Evolutionary conservation across 2,329 filamentous ascomycete genomes (phyloP).

Genomic region (Domatiomyces globalis): DNA sequence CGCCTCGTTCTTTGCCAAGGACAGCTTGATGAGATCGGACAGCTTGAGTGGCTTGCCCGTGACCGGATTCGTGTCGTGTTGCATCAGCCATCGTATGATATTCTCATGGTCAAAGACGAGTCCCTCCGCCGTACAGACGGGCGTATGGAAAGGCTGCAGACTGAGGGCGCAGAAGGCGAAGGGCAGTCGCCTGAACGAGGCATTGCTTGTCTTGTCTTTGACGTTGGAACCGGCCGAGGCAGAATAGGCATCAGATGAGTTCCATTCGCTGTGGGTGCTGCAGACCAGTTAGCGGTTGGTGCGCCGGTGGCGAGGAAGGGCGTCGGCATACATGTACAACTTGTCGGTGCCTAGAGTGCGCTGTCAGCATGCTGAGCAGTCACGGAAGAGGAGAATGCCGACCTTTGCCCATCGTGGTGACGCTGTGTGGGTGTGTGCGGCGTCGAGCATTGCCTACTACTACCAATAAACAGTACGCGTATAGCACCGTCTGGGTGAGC

Average conservation of each 20-base stretch:
- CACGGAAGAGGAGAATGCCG: slow-evolving; percentile 15
- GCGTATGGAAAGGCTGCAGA: slow-evolving; percentile 86
- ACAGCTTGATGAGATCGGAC: slow-evolving; percentile 75
- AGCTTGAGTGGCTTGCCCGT: slow-evolving; percentile 64
- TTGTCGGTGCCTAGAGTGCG: slow-evolving; percentile 33
- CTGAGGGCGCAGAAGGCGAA: slow-evolving; percentile 98
- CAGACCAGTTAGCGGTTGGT: slow-evolving; percentile 20
- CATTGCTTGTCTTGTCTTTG: slow-evolving; percentile 39
- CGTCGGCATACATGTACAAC: slow-evolving; percentile 30
- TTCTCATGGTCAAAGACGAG: slow-evolving; percentile 93
- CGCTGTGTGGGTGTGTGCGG: not conserved
- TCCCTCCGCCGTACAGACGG: slow-evolving; percentile 76
- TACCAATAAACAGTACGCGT: no score
- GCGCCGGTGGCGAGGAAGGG: not conserved
- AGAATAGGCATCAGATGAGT: slow-evolving; percentile 74
- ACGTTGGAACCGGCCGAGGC: slow-evolving; percentile 62
- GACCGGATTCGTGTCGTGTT: slow-evolving; percentile 83
- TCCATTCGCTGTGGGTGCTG: slow-evolving; percentile 98
- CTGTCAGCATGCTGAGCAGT: slow-evolving; percentile 6
- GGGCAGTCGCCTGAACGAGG: slow-evolving; percentile 72
- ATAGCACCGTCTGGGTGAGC: no score
- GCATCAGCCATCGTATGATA: slow-evolving; percentile 86
- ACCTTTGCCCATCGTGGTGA: slow-evolving; percentile 28
- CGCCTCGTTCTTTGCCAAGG: slow-evolving; percentile 83
- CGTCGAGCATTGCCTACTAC: not conserved